These are phyloP conservation scores for Capniomyces stellatus DNA, from an alignment of 371 early-diverging fungal genomes.

Conservation along the genomic window DNA sequence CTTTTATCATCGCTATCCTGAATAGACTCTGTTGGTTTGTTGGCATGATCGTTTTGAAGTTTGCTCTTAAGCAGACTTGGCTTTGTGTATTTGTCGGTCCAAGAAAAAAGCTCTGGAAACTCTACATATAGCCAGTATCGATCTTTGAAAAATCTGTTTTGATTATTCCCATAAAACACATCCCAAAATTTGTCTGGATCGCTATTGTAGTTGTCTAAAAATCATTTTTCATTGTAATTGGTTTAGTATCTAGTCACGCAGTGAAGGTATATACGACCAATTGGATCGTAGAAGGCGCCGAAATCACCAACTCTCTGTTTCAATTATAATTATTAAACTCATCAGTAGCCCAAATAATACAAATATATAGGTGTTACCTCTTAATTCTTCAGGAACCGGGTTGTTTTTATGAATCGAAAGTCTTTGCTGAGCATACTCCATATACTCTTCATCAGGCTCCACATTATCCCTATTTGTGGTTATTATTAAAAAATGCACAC, in stretches of 20 bases:
- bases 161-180: slow-evolving; percentile 36
- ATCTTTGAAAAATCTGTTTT: slow-evolving; percentile 50
- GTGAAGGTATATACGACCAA: too few species aligned
- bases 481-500: neutral
- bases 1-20: neutral
- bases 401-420: slow-evolving; percentile 18
- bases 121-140: slow-evolving; percentile 46
- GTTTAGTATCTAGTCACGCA: neutral
- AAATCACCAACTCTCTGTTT: too few species aligned
- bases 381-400: slow-evolving; percentile 23
- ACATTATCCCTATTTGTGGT: slow-evolving; percentile 24
- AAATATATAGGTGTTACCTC: too few species aligned
- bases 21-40: neutral
- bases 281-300: too few species aligned
- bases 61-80: neutral
- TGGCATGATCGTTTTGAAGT: neutral
- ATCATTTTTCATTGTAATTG: neutral
- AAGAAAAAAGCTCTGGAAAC: slow-evolving; percentile 48
- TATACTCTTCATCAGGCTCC: slow-evolving; percentile 24
- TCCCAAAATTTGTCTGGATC: slow-evolving; percentile 35
- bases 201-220: slow-evolving; percentile 19
- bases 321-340: neutral
- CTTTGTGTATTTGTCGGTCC: slow-evolving; percentile 13
- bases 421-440: slow-evolving; percentile 21
- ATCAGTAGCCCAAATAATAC: neutral